Evolutionary conservation across 2,329 filamentous ascomycete genomes (phyloP).

Genomic region (Fusarium sp.): DNA sequence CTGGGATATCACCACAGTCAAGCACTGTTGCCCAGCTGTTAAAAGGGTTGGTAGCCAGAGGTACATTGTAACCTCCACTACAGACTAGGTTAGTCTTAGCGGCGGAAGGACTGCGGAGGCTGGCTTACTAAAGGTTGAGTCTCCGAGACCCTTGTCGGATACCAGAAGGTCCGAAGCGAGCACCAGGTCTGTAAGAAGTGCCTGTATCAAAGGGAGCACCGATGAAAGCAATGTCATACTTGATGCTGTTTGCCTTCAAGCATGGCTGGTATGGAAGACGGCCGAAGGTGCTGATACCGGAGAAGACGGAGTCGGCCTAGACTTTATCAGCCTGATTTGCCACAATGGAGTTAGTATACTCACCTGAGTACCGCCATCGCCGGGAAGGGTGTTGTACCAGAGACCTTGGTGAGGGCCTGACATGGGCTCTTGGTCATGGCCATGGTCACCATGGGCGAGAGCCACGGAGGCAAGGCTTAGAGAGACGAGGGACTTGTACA

Average conservation of each 20-base stretch:
- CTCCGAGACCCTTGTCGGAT: conserved; percentile 88
- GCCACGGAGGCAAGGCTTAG: conserved; percentile 61
- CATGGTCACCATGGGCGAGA: conserved; percentile 64
- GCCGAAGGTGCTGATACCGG: conserved; percentile 87
- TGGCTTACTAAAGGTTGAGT: conserved; percentile 84
- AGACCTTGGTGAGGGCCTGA: conserved; percentile 77
- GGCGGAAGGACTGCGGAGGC: not conserved
- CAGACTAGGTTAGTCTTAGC: not conserved
- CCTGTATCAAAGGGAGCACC: conserved; percentile 88
- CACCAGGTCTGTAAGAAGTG: conserved; percentile 85
- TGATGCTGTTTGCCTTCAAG: conserved; percentile 60
- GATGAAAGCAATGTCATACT: conserved; percentile 88
- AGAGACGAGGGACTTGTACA: conserved; percentile 45
- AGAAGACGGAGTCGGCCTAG: conserved; percentile 88
- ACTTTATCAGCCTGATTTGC: not conserved
- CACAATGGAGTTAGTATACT: rapidly evolving
- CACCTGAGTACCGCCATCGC: conserved; percentile 85
- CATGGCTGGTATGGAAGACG: conserved; percentile 82
- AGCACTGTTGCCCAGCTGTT: conserved; percentile 81
- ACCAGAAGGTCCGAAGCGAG: conserved; percentile 84
- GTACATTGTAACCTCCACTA: conserved; percentile 89
- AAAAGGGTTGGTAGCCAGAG: conserved; percentile 82
- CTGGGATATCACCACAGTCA: conserved; percentile 86
- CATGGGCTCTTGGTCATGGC: conserved; percentile 68
- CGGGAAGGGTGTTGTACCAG: conserved; percentile 86